Evolutionary conservation across 2,329 filamentous ascomycete species (phyloP), one percentile per base, ranked within the genome.

Genomic region (Trichoderma sp.): DNA sequence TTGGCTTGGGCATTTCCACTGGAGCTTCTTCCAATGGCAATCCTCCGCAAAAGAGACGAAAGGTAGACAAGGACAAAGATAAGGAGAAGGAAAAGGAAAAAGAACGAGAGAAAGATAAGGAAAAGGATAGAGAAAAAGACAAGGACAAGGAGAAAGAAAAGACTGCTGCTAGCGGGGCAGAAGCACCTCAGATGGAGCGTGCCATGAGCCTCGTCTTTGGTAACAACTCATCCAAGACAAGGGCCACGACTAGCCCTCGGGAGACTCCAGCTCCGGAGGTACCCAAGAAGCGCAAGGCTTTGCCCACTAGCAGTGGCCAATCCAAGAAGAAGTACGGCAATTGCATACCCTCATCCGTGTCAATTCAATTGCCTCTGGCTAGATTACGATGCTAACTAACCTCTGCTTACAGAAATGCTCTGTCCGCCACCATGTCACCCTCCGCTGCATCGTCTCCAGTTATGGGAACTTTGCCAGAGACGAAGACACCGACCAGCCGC

Each of bases 381-480:
- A 27, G 35, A 56, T 14, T 68, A 58, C 8, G 37, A 43, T 53
- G 33, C 62, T 60, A n/a, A 62, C 67, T 76, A 71, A 76, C 64
- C n/a, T 21, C 21, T 58, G 63, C 73, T 72, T 65, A 64, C 69
- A 81, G 77, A 68, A 81, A 79, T 68, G 78, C 78, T 31, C 71
- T 74, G 40, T 65, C 69, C 4, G 81, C 83, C 31, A 86, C 84
- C 70, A 86, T 89, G 74, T 92, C 92, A 1, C 89, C 92, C 21
- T 90, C 89, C 3, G 83, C 91, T 72, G 87, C 89, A n/a, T 91
- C 93, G 1, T 95, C 94, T 1, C 92, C 93, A 21, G 85, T 94
- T 58, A 84, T 92, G 59, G 86, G 88, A 60, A 87, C 86, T n/a
- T 87, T 93, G 70, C 86, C 88, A 31, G 92, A 93, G 73, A 82